Conservation (phyloP, 768 basidiomycete species). For the Tylopilus balloui region DNA sequence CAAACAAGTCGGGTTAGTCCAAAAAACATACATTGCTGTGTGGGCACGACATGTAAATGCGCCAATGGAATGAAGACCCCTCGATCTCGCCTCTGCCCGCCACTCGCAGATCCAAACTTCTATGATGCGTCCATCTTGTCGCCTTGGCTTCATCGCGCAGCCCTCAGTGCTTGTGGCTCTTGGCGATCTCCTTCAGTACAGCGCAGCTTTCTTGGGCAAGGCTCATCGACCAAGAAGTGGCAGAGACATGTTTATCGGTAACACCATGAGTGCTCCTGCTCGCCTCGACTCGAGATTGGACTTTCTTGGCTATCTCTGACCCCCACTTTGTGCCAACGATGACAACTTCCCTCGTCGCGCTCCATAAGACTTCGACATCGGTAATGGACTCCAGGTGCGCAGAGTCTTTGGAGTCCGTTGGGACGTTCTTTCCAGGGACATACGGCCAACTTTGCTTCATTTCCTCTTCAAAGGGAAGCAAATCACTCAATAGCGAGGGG, state of each 20-base stretch:
- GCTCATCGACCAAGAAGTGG: slow-evolving; percentile 22
- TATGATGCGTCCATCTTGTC: not conserved
- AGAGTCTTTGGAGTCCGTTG: slow-evolving; percentile 6
- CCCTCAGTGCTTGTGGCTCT: not conserved
- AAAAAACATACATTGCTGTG: too few species aligned
- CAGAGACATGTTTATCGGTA: slow-evolving; percentile 11
- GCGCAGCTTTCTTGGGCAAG: slow-evolving; percentile 23
- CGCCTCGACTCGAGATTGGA: slow-evolving; percentile 10
- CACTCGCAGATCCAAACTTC: too few species aligned
- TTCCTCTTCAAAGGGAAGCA: slow-evolving; percentile 51
- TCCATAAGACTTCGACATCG: slow-evolving; percentile 13
- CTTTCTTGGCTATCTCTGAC: slow-evolving; percentile 20
- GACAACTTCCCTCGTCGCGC: slow-evolving; percentile 13
- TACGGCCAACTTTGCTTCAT: slow-evolving; percentile 47
- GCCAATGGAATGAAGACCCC: too few species aligned
- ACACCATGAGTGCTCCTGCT: slow-evolving; percentile 6
- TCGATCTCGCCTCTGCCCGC: too few species aligned
- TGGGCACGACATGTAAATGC: too few species aligned
- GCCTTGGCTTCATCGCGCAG: not conserved
- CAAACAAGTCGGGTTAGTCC: too few species aligned
- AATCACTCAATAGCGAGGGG: slow-evolving; percentile 39
- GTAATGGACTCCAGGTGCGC: slow-evolving; percentile 3
- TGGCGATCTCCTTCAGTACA: slow-evolving; percentile 20
- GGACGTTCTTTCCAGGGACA: slow-evolving; percentile 24
- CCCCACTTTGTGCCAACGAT: slow-evolving; percentile 12